A percentile compares a stretch with the other conserved stretches of the same genome.
These are phyloP conservation scores for Exophiala mesophila DNA, from an alignment of 2,329 filamentous ascomycete genomes.

Conservation along the genomic window DNA sequence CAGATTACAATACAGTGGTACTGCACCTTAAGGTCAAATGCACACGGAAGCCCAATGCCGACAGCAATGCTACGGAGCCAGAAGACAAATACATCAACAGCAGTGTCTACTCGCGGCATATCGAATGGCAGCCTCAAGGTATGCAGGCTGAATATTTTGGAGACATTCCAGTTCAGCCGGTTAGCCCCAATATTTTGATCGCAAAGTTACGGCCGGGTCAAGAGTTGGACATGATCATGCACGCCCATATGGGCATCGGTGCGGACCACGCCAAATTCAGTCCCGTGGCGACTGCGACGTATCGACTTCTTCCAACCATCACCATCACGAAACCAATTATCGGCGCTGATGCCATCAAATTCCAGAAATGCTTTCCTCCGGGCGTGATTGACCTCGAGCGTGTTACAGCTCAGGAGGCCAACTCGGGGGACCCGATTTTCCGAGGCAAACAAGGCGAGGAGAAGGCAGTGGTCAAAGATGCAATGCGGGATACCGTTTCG, in stretches of 20 bases:
- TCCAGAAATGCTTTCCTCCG: constrained; percentile 78
- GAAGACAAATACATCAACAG: constrained; percentile 79
- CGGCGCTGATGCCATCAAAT: constrained; percentile 81
- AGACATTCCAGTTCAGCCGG: constrained; percentile 58
- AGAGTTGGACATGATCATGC: constrained; percentile 77
- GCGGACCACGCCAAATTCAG: constrained; percentile 96
- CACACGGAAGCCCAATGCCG: constrained; percentile 69
- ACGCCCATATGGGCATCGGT: constrained; percentile 92
- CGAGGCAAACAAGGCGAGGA: constrained; percentile 70
- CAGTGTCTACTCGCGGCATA: constrained; percentile 72
- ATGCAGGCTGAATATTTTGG: constrained; percentile 63
- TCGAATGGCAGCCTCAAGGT: constrained; percentile 71
- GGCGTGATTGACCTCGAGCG: constrained; percentile 80
- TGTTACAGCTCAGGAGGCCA: constrained; percentile 63
- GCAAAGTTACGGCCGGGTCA: constrained; percentile 91
- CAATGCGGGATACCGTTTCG: constrained; percentile 93
- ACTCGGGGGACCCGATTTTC: constrained; percentile 57
- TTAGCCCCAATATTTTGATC: constrained; percentile 88
- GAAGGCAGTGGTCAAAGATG: constrained; percentile 80
- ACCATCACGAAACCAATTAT: constrained; percentile 77
- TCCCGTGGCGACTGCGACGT: constrained; percentile 89
- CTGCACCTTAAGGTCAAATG: constrained; percentile 74
- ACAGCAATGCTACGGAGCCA: constrained; percentile 70
- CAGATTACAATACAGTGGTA: constrained; percentile 82
- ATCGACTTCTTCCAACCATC: constrained; percentile 85